These are phyloP conservation scores for Xanthoceras sorbifolium DNA, from an alignment of 345 rosid genomes.

Conservation along the genomic window DNA sequence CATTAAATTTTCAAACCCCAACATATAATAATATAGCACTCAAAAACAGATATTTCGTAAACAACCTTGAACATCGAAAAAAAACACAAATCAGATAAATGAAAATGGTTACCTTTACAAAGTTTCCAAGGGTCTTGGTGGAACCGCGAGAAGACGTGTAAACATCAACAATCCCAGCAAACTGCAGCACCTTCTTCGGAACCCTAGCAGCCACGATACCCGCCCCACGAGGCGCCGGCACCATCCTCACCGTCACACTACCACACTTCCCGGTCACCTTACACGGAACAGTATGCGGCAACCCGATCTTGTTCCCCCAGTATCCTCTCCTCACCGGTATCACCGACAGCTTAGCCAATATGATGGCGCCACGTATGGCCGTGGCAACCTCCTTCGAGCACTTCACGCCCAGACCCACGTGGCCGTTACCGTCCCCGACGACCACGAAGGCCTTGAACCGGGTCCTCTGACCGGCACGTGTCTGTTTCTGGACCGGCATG, in stretches of 20 bases:
- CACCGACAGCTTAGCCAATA: conserved; percentile 62
- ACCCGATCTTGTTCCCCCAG: conserved; percentile 80
- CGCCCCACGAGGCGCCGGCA: conserved; percentile 82
- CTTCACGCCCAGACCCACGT: conserved; percentile 72
- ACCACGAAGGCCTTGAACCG: conserved; percentile 79
- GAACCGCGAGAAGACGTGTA: conserved; percentile 81
- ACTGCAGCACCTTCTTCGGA: conserved; percentile 87
- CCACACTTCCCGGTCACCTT: conserved; percentile 80
- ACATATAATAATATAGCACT: no score
- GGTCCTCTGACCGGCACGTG: conserved; percentile 74
- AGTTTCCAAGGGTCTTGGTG: conserved; percentile 79
- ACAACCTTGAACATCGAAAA: no score
- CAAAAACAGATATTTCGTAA: no score
- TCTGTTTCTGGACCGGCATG: conserved; percentile 90
- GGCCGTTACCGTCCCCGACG: conserved; percentile 64
- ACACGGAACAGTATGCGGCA: conserved; percentile 73
- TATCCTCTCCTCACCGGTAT: conserved; percentile 73
- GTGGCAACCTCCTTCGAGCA: conserved; percentile 75
- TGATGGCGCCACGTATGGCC: conserved; percentile 65
- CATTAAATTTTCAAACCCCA: no score
- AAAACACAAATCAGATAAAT: no score
- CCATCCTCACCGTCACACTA: conserved; percentile 74
- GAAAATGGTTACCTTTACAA: conserved; percentile 58
- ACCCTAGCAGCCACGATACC: conserved; percentile 89
- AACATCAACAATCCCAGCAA: conserved; percentile 82